Base-by-base conservation (phyloP, 768 basidiomycete genomes). In the Boletus subcaerulescens region DNA sequence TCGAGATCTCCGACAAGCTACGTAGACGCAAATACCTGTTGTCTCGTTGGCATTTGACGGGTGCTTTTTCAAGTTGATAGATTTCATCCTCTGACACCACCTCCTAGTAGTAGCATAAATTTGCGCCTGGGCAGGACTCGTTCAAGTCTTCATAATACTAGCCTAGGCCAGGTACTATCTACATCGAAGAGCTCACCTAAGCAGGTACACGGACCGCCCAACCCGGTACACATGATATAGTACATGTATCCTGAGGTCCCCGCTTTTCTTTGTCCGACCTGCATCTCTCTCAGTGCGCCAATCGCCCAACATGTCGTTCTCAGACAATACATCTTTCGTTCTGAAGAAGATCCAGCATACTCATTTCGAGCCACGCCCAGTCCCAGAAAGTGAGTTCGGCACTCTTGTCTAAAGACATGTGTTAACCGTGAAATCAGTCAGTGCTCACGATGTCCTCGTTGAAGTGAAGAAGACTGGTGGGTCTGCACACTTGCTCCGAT, bases 401-500 rank as follows among this genome's bases (percentile, higher is more conserved):
- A 41, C 18, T 52, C 41, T 8, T 15, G 17, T 38, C 24, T 49
- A 50, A 45, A 45, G 50, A 51, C 41, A 42, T 46, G 20, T 17
- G 42, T 50, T 54, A 46, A 65, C 51, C 45, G 43, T 18, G 43
- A 17, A 24, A 11, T 35, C 64, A 89, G 88, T 89, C 57, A 76
- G 79, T 18, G 80, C 80, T 51, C 76, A 87, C 65, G 89, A 97
- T 59, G 92, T 93, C 40, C 83, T 98, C 20, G 84, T 98, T 33
- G 78, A 89, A 62, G 88, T 98, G 40, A 93, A 92, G 75, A 94
- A 94, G 75, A 96, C 94, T 17, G 93, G 91, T 86, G 55, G 56
- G 79, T 62, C n/a, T 40, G 47, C 29, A 52, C 41, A 29, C 11
- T 48, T 48, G 4, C 38, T 39, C 39, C 52, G 50, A 50, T 44